phyloP scores from a whole-genome alignment of 176 grass and related monocot species.

The maize (Zea mays) region Zm-B73-REFERENCE-NAM-5.0 NC_050100.1:205712001-205712500 shows the following conservation, averaged over 20 bases:
- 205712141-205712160: constrained; percentile 4
- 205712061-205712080: background rate
- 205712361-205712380: background rate
- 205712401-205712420: background rate
- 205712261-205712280: background rate
- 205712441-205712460: background rate
- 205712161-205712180: background rate
- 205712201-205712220: background rate
- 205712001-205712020: constrained; percentile 34
- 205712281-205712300: background rate
- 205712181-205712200: constrained; percentile 17
- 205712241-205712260: constrained; percentile 4
- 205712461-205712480: background rate
- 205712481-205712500: background rate
- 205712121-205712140: background rate
- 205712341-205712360: background rate
- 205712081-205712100: background rate
- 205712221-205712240: constrained; percentile 31
- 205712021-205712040: background rate
- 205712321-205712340: background rate
- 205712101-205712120: background rate
- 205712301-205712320: background rate
- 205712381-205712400: too few relatives aligned
- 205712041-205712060: background rate
- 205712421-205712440: background rate